Conservation (phyloP, 495 filamentous ascomycete species). For the Podospora didyma region DNA sequence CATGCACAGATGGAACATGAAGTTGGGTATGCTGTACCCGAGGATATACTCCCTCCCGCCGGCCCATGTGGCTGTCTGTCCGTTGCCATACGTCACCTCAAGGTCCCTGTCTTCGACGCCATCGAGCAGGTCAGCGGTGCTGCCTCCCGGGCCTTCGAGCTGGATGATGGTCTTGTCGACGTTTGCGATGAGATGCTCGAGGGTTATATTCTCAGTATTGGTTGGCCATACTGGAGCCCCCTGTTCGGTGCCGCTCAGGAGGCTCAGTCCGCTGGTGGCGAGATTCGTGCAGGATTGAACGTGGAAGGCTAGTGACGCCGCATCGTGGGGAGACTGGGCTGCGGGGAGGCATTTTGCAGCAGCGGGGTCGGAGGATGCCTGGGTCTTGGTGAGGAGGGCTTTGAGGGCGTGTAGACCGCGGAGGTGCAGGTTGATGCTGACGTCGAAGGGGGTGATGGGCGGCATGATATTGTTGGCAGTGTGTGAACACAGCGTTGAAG, state of each 20-base stretch:
- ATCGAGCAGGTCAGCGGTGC: not conserved
- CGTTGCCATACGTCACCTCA: not conserved
- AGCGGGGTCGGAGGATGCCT: not conserved
- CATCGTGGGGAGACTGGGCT: not conserved
- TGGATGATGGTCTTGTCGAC: not conserved
- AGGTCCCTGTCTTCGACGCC: not conserved
- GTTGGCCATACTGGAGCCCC: not conserved
- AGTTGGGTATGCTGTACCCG: constrained; percentile 1
- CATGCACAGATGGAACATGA: constrained; percentile 9
- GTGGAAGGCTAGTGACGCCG: constrained; percentile 1
- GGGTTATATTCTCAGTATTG: not conserved
- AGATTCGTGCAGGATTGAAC: not conserved
- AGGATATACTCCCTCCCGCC: constrained; percentile 2
- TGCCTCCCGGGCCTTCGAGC: not conserved
- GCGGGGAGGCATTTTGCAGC: not conserved
- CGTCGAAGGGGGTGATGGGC: constrained; percentile 5
- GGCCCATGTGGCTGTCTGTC: constrained; percentile 1
- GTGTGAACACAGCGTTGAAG: not conserved
- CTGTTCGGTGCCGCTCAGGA: not conserved
- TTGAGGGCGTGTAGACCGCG: constrained; percentile 1
- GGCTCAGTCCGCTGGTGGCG: not conserved
- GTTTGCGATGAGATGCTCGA: not conserved
- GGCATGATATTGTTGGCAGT: not conserved
- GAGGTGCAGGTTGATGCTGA: constrained; percentile 2
- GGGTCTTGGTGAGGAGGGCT: constrained; percentile 2